Evolutionary conservation across 257 asterid genomes (phyloP), one percentile per base, ranked within the genome.

Genomic region (Nyctanthes arbortristis): DNA sequence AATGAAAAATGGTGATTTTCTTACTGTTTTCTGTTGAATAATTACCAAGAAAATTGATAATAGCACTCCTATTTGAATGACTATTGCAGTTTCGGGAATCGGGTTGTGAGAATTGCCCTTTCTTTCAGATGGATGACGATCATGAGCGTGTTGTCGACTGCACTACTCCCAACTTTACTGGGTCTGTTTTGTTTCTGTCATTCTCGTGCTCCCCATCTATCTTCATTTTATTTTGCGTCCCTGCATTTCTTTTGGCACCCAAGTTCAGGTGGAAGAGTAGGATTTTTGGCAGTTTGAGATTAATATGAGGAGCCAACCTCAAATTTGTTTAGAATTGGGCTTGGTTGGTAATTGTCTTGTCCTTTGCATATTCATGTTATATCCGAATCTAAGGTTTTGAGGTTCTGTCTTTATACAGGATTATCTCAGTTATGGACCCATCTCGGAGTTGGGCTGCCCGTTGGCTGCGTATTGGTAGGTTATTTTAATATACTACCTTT

Each of bases 21-120:
- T 63, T 4, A 5, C 47, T 71, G 30, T 30, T 16, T 8, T n/a
- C 58, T 28, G 35, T 62, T 32, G 67, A 59, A 69, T 68, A 29
- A 49, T 2, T 11, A 4, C 63, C 31, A 3, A 33, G 25, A 28
- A 65, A 62, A 58, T 12, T 52, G 29, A 34, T 39, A 66, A 37
- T 30, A 20, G 10, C 43, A 14, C 40, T 61, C 33, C 25, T 63
- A 4, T 5, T 2, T 32, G 24, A 13, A 56, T 39, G 32, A 14
- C 20, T 49, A 16, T 70, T 80, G 84, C 88, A 93, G 98, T 93
- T 93, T 64, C 84, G 89, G 61, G 96, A 82, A 20, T 85, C 94
- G 2, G 98, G 98, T n/a, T 93, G 98, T 33, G 97, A 91, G 84
- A 91, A 93, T 78, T 91, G 97, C 76, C 90, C 87, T 0, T 83